These are phyloP conservation scores for Apiospora pterosperma DNA, from an alignment of 2,329 filamentous ascomycete species.

Conservation along the genomic window DNA sequence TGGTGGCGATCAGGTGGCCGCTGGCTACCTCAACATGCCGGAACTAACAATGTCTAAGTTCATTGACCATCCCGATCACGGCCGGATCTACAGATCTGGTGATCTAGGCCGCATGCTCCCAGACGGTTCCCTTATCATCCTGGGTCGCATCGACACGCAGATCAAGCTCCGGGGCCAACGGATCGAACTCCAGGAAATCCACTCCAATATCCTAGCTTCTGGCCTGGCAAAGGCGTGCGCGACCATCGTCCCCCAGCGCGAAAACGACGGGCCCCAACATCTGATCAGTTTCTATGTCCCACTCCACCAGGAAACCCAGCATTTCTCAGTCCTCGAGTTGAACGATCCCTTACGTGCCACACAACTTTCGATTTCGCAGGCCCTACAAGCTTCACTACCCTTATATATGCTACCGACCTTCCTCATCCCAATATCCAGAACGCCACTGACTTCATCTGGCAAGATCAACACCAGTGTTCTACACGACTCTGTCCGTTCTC, in stretches of 20 bases:
- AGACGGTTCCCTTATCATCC: conserved; percentile 71
- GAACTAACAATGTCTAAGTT: conserved; percentile 64
- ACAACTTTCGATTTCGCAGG: conserved; percentile 48
- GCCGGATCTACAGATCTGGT: conserved; percentile 76
- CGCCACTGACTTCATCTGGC: conserved; percentile 72
- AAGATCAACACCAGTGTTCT: conserved; percentile 67
- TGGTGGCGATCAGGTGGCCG: conserved; percentile 76
- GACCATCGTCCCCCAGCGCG: conserved; percentile 53
- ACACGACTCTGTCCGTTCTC: conserved; percentile 37
- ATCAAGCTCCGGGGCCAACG: conserved; percentile 78
- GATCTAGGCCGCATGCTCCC: conserved; percentile 77
- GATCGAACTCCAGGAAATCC: conserved; percentile 77
- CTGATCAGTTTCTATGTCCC: conserved; percentile 70
- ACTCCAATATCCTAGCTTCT: conserved; percentile 53
- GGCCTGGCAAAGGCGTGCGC: conserved; percentile 56
- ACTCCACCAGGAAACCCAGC: conserved; percentile 7
- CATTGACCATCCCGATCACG: conserved; percentile 63
- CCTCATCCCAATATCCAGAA: conserved; percentile 63
- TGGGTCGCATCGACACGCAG: conserved; percentile 74
- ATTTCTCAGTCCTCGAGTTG: conserved; percentile 36
- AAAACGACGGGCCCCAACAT: conserved; percentile 39
- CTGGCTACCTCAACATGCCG: conserved; percentile 65
- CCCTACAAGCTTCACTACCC: conserved; percentile 56
- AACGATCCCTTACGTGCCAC: conserved; percentile 23
- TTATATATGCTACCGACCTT: conserved; percentile 77